These are phyloP conservation scores for Panaeolus cyanescens DNA, from an alignment of 768 basidiomycete genomes.

Conservation along the genomic window DNA sequence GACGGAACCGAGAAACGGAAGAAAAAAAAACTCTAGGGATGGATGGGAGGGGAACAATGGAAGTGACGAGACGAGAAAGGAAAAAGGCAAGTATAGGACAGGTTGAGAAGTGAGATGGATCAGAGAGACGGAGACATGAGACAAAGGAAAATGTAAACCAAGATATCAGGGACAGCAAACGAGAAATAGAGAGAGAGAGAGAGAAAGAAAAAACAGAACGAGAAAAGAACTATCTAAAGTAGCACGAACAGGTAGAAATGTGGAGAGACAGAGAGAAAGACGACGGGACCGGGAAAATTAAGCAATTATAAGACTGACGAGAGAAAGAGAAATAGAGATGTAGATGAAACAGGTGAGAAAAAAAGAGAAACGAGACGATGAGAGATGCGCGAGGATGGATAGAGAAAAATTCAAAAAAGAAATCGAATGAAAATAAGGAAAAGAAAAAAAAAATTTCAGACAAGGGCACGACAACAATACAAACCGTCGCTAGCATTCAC, in stretches of 20 bases:
- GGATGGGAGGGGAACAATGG: slow-evolving; percentile 1
- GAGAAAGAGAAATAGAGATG: not conserved
- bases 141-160: not conserved
- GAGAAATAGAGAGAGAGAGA: not conserved
- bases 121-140: not conserved
- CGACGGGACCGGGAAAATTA: not conserved
- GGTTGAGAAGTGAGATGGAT: not conserved
- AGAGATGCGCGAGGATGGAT: not conserved
- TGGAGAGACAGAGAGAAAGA: not conserved
- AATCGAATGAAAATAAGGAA: not conserved
- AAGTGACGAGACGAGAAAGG: not conserved
- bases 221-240: not conserved
- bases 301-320: not conserved
- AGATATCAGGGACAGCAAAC: not conserved
- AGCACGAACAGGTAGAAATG: not conserved
- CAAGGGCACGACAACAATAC: not conserved
- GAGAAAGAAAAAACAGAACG: not conserved
- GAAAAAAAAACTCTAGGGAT: not conserved
- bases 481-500: not conserved
- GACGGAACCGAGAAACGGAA: not conserved
- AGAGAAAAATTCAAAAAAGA: not conserved
- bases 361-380: not conserved
- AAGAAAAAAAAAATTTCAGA: not conserved
- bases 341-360: not conserved
- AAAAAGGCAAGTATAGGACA: too few relatives aligned